Percentiles rank a stretch among this genome's conserved stretches.
These are phyloP conservation scores for Fusarium brevicatenulatum DNA, from an alignment of 2,329 filamentous ascomycete genomes.

Conservation along the genomic window DNA sequence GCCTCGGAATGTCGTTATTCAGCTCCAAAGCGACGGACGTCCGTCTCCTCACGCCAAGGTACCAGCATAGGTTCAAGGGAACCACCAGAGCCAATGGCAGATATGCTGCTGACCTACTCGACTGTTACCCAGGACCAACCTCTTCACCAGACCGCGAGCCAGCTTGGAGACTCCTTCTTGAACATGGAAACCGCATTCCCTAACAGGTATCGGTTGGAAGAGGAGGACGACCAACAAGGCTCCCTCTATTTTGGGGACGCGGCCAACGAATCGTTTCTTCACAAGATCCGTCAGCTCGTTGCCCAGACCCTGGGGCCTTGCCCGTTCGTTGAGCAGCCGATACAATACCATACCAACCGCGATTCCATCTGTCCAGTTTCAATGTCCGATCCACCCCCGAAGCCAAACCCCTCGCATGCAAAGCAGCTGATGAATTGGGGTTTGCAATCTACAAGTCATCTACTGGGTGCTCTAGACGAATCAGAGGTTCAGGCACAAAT, in stretches of 20 bases:
- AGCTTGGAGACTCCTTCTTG: neutral
- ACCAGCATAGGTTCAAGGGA: rapidly evolving
- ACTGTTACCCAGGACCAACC: rapidly evolving
- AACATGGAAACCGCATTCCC: rapidly evolving
- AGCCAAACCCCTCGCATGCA: neutral
- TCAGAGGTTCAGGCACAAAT: neutral
- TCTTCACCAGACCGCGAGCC: rapidly evolving
- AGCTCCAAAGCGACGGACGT: neutral
- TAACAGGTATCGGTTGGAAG: rapidly evolving
- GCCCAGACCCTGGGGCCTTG: neutral
- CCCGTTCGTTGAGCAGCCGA: neutral
- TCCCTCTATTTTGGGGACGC: neutral
- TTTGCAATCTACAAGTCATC: neutral
- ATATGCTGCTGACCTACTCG: neutral
- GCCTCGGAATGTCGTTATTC: neutral
- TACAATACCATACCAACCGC: neutral
- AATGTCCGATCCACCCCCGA: neutral
- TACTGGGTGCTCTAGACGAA: neutral
- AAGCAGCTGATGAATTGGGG: neutral
- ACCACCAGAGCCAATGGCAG: neutral
- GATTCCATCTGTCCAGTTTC: neutral
- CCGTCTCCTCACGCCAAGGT: neutral
- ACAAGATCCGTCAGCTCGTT: neutral
- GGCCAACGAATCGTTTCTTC: neutral
- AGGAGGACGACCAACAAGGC: neutral